Evolutionary conservation across 2,329 filamentous ascomycete genomes (phyloP), one percentile per base, ranked within the genome.

Genomic region (Penicillium carneum): DNA sequence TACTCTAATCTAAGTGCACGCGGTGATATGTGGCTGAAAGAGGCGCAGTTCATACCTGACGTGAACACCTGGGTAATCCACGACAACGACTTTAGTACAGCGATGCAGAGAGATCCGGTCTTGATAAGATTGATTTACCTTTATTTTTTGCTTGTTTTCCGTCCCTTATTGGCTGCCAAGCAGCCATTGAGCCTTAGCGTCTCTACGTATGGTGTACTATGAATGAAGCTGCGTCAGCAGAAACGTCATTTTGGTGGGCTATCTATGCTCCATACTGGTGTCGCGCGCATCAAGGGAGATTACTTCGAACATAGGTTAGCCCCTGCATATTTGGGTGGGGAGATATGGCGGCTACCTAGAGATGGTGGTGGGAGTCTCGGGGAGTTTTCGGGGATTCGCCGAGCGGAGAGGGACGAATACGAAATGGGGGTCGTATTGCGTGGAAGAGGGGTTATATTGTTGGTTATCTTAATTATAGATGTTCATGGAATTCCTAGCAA

Each of bases 221-320:
- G 14, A 39, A 42, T 12, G 9, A 36, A 49, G 60, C 58, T 69
- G 68, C 68, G 68, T 69, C 66, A 69, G 61, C 66, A 4, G 39
- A 69, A 66, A 63, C 67, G 67, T 69, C 67, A 69, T 59, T 45
- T 56, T 39, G 42, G 48, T 26, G 48, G 58, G 26, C 41, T 39
- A 23, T 49, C n/a, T 29, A 36, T 46, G 53, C 59, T 48, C 54
- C 57, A 63, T 52, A 26, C 41, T 31, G 9, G 41, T 29, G 47
- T 36, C 46, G 16, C 41, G 42, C 41, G 33, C 29, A 42, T 45
- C 29, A 26, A 23, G 42, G 49, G 57, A 59, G 53, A 63, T 65
- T 63, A 50, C 33, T 45, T 33, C 14, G 23, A 43, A 18, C 38
- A 62, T 62, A 54, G 53, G 47, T 55, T 63, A 41, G 59, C 67